phyloP scores from a whole-genome alignment of 2,329 filamentous ascomycete genomes.

The Fusarium acutatum region DNA sequence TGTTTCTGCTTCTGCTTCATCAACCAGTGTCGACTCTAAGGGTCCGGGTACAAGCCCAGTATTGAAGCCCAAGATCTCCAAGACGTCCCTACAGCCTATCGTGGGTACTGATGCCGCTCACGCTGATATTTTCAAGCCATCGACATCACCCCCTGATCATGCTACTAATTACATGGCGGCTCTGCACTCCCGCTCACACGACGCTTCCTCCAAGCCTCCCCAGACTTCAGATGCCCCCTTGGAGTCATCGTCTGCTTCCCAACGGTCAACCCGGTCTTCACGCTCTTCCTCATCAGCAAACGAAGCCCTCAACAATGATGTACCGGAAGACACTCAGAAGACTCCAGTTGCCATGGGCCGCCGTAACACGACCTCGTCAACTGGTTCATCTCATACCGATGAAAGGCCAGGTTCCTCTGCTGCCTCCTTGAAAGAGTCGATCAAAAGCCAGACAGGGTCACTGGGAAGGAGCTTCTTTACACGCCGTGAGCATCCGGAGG shows the following conservation, averaged over 20 bases:
- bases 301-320: conserved; percentile 54
- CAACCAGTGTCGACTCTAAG: conserved; percentile 59
- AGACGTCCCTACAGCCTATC: conserved; percentile 67
- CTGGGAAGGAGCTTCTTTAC: conserved; percentile 52
- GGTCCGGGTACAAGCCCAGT: conserved; percentile 47
- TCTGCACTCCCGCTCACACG: conserved; percentile 68
- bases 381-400: conserved; percentile 42
- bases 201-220: conserved; percentile 59
- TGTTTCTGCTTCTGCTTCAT: conserved; percentile 55
- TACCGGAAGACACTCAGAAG: conserved; percentile 42
- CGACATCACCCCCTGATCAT: conserved; percentile 64
- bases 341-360: conserved; percentile 42
- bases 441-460: conserved; percentile 52
- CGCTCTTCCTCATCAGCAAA: conserved; percentile 59
- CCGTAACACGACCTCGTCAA: conserved; percentile 52
- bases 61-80: conserved; percentile 48
- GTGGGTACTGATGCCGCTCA: conserved; percentile 73
- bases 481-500: conserved; percentile 50
- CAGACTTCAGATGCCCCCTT: conserved; percentile 44
- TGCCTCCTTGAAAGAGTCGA: conserved; percentile 47
- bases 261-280: conserved; percentile 58
- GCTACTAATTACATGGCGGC: conserved; percentile 74
- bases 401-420: conserved; percentile 44
- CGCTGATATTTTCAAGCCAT: conserved; percentile 69
- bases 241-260: conserved; percentile 50